Evolutionary conservation across 1,284 basidiomycete species (phyloP), one percentile per base, ranked within the genome.

Genomic region (Pascua guehoae): DNA sequence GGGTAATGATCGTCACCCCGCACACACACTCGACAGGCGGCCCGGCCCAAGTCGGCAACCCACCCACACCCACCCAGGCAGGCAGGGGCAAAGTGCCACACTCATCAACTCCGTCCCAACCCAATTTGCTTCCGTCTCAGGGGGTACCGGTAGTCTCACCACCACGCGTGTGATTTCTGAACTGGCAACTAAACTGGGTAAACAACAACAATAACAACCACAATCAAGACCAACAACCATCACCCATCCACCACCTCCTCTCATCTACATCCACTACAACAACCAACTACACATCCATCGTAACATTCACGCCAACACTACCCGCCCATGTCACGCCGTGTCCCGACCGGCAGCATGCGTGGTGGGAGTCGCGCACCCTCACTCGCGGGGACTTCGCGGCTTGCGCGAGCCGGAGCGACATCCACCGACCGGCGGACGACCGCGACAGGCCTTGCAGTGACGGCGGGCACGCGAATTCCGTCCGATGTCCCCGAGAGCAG

Each of bases 401-500:
- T 49, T 11, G 37, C 46, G 2, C 49, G 53, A 12, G 32, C 53
- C 2, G 24, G 24, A 32, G 18, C 41, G 24, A 51, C 50, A 10
- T 39, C 46, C 41, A 38, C 42, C 36, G 12, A 10, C 47, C 16
- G 14, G 47, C 47, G 14, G 16, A 41, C 38, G 45, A 46, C 12
- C 5, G 18, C 18, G 24, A 46, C n/a, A 18, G 32, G 18, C 43
- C 36, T 43, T 38, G 7, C 24, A 4, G 24, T 32, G 24, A 32
- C 24, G 24, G 24, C 24, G 24, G 24, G 24, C 24, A 32, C 24
- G 24, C 24, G 24, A 4, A 32, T 62, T 10, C 49, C 44, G 11
- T 43, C 51, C 8, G 50, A 49, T 12, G 47, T 44, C 7, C 37
- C 70, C 41, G 75, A 78, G 60, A 74, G 73, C 58, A 89, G 93